Evolutionary conservation across 2,329 filamentous ascomycete genomes (phyloP).

Genomic region (Cladosporium sp.): DNA sequence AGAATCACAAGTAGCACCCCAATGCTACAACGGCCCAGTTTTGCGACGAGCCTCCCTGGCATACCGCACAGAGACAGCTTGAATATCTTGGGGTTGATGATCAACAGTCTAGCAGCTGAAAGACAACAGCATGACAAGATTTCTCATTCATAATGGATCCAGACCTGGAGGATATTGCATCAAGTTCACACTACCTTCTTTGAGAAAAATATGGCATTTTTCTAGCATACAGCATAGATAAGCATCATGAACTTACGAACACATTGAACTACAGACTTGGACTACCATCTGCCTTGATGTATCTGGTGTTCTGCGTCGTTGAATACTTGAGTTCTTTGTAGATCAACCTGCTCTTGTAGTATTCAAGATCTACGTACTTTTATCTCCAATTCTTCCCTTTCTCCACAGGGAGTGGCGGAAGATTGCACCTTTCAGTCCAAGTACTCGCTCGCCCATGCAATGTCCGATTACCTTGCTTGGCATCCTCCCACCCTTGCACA

Average conservation of each 20-base stretch:
- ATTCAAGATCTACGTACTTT: too few species aligned
- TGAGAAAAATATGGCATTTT: too few species aligned
- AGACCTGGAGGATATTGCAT: too few species aligned
- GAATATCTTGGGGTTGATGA: background rate
- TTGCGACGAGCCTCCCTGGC: background rate
- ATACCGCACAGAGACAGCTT: slow-evolving; percentile 3
- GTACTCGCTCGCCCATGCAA: background rate
- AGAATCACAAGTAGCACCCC: background rate
- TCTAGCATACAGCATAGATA: too few species aligned
- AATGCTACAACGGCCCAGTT: background rate
- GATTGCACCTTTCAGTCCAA: background rate
- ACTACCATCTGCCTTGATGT: too few species aligned
- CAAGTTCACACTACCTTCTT: too few species aligned
- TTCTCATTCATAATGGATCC: background rate
- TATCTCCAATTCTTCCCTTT: background rate
- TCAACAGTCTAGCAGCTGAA: background rate
- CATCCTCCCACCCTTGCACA: background rate
- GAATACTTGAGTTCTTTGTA: too few species aligned
- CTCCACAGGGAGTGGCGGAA: background rate
- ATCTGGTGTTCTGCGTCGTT: too few species aligned
- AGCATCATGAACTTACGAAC: too few species aligned
- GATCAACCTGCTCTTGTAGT: too few species aligned
- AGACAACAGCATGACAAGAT: background rate
- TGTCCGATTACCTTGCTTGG: background rate
- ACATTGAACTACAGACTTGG: too few species aligned